Base-by-base conservation (phyloP, 345 rosid species). In the Lepidium aucheri region DNA sequence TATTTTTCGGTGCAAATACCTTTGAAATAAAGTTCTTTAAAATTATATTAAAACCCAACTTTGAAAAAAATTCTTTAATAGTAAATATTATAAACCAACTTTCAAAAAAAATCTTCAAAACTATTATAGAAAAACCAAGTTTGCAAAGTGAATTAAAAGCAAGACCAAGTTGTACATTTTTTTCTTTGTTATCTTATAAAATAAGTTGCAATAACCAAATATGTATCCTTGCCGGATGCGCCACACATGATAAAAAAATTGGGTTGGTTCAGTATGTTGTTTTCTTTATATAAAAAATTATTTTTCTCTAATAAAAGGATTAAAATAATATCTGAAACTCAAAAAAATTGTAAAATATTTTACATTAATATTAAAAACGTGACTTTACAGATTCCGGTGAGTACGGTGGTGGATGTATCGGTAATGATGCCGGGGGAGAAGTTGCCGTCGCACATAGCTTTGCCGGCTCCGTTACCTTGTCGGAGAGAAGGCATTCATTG, bases 401-500 rank as follows among this genome's bases (percentile, higher is more conserved):
- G 77, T 24, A 72, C 74, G 53, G 80, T 82, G 8, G 42, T 72
- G 34, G 96, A 89, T 77, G 83, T 81, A 70, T 85, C 95, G 30
- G 97, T 90, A 30, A 60, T 85, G 80, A 91, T 91, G 96, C 98
- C 98, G 1, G 98, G 96, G 50, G 84, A 86, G 65, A 76, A 78
- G 14, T 36, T 77, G 34, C 96, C 98, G 10, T 87, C 94, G 55
- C 83, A 68, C 76, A 84, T 91, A 53, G 98, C 98, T 9, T 87
- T 83, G 62, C 90, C 87, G n/a, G 85, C 95, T 44, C 96, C 98
- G n/a, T 79, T 89, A n/a, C 90, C 96, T 46, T 87, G 96, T 68
- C 68, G 69, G 10, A 85, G 97, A 76, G 96, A 91, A 80, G 79
- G 82, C 67, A 73, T 80, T 32, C 59, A 41, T 51, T 85, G 89